Conservation (phyloP, 192 early-diverging fungal genomes). For the Coemansia sp. region DNA sequence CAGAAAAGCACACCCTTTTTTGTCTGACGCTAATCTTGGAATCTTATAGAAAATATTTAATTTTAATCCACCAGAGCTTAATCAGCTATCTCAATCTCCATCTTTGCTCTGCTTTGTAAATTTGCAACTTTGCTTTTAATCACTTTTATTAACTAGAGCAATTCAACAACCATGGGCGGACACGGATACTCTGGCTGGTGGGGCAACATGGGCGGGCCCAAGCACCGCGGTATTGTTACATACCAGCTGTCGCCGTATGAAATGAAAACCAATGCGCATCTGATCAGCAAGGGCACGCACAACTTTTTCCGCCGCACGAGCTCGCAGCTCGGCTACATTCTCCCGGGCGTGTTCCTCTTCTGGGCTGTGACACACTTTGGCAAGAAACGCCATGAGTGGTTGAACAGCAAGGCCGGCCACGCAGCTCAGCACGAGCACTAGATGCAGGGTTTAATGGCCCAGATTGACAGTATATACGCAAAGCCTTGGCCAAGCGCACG, state of each 20-base stretch:
- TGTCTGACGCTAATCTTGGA: constrained; percentile 7
- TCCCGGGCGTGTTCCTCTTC: constrained; percentile 41
- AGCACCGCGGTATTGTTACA: constrained; percentile 48
- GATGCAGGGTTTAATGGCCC: neutral
- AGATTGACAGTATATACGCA: too few species aligned
- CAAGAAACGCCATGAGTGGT: constrained; percentile 47
- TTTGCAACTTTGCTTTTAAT: neutral
- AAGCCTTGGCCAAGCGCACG: too few species aligned
- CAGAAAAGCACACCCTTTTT: neutral
- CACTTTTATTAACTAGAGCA: neutral
- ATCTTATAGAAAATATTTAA: neutral
- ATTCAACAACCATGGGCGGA: constrained; percentile 26
- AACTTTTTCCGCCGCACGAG: constrained; percentile 49
- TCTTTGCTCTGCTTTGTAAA: neutral
- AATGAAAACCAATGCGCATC: constrained; percentile 49
- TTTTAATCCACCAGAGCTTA: neutral
- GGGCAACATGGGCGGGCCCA: constrained; percentile 47
- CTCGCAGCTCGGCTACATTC: constrained; percentile 38
- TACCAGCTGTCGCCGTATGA: constrained; percentile 52
- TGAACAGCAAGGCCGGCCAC: constrained; percentile 52
- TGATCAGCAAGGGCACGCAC: constrained; percentile 49
- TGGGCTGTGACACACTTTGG: constrained; percentile 43
- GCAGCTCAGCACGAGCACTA: constrained; percentile 32
- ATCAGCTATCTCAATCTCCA: neutral
- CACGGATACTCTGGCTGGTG: constrained; percentile 51